These are phyloP conservation scores for Delphinella strobiligena DNA, from an alignment of 2,329 filamentous ascomycete genomes.

Conservation along the genomic window DNA sequence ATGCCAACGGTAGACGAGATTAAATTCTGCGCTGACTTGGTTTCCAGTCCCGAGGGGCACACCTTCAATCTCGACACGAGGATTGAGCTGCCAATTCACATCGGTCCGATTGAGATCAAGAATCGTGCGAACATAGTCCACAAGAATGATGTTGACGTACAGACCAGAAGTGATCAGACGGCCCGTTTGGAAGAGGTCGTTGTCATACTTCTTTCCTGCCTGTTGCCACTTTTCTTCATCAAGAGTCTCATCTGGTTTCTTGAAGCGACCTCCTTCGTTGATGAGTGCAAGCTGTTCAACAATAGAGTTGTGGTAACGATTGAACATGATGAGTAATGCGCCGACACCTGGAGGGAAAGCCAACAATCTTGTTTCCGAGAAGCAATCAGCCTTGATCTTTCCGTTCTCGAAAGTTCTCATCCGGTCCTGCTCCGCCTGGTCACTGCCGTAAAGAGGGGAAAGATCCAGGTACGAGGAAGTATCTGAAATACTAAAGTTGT, in stretches of 20 bases:
- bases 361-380: constrained; percentile 52
- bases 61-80: constrained; percentile 25
- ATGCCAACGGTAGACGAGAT: constrained; percentile 42
- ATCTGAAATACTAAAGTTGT: constrained; percentile 50
- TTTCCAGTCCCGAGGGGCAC: constrained; percentile 35
- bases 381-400: constrained; percentile 60
- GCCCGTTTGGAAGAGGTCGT: constrained; percentile 41
- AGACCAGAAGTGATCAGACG: constrained; percentile 40
- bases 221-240: constrained; percentile 18
- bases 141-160: constrained; percentile 41
- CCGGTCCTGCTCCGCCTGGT: constrained; percentile 51
- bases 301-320: constrained; percentile 73
- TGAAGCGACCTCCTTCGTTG: constrained; percentile 73
- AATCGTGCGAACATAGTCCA: constrained; percentile 43
- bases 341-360: constrained; percentile 59
- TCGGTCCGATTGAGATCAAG: constrained; percentile 35
- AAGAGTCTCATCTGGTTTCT: constrained; percentile 46
- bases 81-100: constrained; percentile 32
- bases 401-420: constrained; percentile 55
- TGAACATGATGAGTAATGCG: constrained; percentile 55
- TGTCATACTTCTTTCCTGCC: constrained; percentile 21
- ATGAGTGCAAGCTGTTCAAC: constrained; percentile 70
- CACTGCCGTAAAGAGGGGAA: constrained; percentile 60
- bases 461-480: constrained; percentile 68
- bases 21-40: constrained; percentile 41